Base-by-base conservation (phyloP, 2,329 filamentous ascomycete species). In the Lachnum nothofagi region DNA sequence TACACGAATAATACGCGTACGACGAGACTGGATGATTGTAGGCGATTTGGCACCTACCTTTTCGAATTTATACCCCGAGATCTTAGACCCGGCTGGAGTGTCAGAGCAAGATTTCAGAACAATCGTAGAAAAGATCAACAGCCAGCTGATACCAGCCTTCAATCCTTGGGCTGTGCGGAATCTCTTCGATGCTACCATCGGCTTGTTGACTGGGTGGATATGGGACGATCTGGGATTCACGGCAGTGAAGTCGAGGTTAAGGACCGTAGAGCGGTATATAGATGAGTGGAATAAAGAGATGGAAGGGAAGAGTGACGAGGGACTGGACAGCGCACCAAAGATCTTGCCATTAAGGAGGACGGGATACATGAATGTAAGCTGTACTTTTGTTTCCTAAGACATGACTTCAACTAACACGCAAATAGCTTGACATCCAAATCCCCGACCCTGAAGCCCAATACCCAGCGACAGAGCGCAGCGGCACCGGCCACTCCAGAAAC, bases 61-160 rank as follows among this genome's bases (percentile, higher is more conserved):
- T 65, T 93, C 88, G 14, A 96, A 97, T 61, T 75, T 96, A 2
- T 98, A 98, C 62, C 93, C 93, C 0, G 93, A 98, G 65, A 95
- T 98, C 49, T 74, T 98, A 6, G 91, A 96, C 57, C 88, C 90
- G 0, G 81, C 80, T 0, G 81, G 91, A 25, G 71, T 98, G 37
- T 78, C 81, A 1, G 93, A 98, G 67, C 83, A 85, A 51, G 88
- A 95, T 60, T 98, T 98, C 63, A 82, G 93, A 3, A 76, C 76
- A 9, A 72, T 97, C 24, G 81, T 98, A 47, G 82, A 90, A 51
- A 86, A 83, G 61, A 76, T 97, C 46, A 98, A 98, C 63, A 71
- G 78, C 10, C 82, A 88, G 55, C 71, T 97, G 14, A 72, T 85
- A 33, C 77, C 77, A n/a, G 83, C 85, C 0, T 96, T 95, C 66